Evolutionary conservation across 169 alveolate species (phyloP), one percentile per base, ranked within the genome.

Genomic region (Plasmodium adleri): DNA sequence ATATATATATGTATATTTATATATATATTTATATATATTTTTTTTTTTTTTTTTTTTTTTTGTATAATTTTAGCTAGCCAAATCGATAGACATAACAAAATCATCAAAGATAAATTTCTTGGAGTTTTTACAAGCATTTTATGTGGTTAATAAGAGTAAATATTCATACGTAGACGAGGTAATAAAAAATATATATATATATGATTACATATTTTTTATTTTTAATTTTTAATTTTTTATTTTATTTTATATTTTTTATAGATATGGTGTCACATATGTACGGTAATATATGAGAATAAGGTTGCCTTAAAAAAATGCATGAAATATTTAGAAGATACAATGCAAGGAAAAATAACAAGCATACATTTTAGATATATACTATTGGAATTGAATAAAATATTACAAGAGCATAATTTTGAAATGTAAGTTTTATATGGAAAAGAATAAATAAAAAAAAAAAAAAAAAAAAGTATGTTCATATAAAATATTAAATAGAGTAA

Each of bases 71-170:
- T 90, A 95, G 94, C 87, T 95, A 58, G 97, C 97, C 13, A 92
- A 93, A 91, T 93, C 94, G 88, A 92, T 95, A 60, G 97, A 95
- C 72, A 83, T 91, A 70, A 92, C 96, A 50, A 92, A 96, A 67
- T 78, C 97, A 43, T 88, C 92, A 74, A 93, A 94, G 80, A 95
- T 95, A 66, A 95, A 95, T 89, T 95, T 95, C 90, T 63, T 95
- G 63, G 97, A 95, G 66, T 95, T 95, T 88, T 88, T 95, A 49
- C 96, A 93, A 92, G 97, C 97, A 72, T 95, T 95, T 91, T 96
- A 95, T 72, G 97, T 94, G 4, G 97, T 95, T 7, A 97, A 95
- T 78, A 92, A 95, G 75, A 92, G 95, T 70, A 95, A 95, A 63
- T 93, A 93, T 80, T 92, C 95, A 12, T 95, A 94, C 39, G 97